Evolutionary conservation across 2,329 filamentous ascomycete genomes (phyloP).

Genomic region (Celoporthe dispersa): DNA sequence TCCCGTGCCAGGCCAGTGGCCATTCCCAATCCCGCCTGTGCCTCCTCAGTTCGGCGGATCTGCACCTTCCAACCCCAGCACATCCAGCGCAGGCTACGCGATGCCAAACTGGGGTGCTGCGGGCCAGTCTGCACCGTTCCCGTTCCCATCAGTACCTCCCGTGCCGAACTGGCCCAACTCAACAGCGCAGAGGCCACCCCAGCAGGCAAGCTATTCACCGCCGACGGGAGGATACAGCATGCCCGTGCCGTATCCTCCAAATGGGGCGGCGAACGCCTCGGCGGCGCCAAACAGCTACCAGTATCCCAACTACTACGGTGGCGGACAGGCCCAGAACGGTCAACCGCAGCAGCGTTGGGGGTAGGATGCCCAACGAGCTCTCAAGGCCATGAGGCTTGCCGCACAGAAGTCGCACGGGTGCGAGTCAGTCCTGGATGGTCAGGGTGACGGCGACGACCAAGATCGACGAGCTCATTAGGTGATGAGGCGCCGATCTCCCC

Average conservation of each 20-base stretch:
- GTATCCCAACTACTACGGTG: conserved; percentile 28
- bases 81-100: conserved; percentile 27
- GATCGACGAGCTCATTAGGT: neutral
- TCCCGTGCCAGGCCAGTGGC: conserved; percentile 32
- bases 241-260: conserved; percentile 25
- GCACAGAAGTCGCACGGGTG: conserved; percentile 6
- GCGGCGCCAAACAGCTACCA: conserved; percentile 25
- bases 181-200: conserved; percentile 19
- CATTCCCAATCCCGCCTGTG: conserved; percentile 27
- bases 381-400: conserved; percentile 14
- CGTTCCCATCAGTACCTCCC: conserved; percentile 27
- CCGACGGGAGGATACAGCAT: conserved; percentile 27
- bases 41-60: conserved; percentile 28
- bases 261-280: conserved; percentile 20
- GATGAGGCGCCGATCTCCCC: conserved; percentile 10
- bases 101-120: conserved; percentile 26
- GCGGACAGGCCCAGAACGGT: conserved; percentile 26
- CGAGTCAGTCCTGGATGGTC: neutral
- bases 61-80: conserved; percentile 21
- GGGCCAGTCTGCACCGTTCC: conserved; percentile 25
- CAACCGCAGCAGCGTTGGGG: conserved; percentile 29
- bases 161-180: conserved; percentile 24
- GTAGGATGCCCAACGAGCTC: conserved; percentile 19
- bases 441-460: neutral
- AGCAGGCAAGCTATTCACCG: conserved; percentile 26